Conservation (phyloP, 1,284 basidiomycete genomes). For the Rhodotorula sp. region DNA sequence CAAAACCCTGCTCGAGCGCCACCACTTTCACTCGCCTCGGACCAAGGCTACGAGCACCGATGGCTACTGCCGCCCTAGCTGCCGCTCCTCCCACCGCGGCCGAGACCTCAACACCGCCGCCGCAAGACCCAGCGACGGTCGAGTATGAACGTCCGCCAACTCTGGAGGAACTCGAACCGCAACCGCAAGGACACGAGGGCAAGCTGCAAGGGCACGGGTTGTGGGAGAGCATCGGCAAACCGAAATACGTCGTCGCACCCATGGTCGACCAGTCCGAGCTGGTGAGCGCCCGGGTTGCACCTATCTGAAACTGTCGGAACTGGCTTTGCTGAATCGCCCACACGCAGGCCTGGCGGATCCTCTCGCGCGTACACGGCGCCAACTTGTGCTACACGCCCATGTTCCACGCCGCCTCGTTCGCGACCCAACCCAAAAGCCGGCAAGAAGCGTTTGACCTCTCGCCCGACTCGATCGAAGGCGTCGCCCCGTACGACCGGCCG, state of each 20-base stretch:
- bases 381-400: constrained; percentile 91
- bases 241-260: constrained; percentile 85
- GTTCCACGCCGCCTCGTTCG: constrained; percentile 92
- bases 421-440: constrained; percentile 58
- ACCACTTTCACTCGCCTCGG: neutral
- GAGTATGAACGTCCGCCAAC: neutral
- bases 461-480: constrained; percentile 64
- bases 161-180: constrained; percentile 8
- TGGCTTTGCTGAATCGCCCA: too few relatives aligned
- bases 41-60: neutral
- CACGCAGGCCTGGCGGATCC: constrained; percentile 76
- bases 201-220: constrained; percentile 67
- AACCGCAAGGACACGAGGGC: constrained; percentile 1
- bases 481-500: constrained; percentile 65
- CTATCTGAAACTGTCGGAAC: too few relatives aligned
- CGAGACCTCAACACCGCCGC: too few relatives aligned
- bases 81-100: too few relatives aligned
- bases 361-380: constrained; percentile 79
- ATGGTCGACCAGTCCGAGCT: constrained; percentile 98
- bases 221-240: constrained; percentile 75
- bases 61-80: neutral
- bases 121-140: neutral
- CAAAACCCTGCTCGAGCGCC: neutral
- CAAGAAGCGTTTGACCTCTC: constrained; percentile 68
- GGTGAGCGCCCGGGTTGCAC: constrained; percentile 52